Evolutionary conservation across 2,329 filamentous ascomycete genomes (phyloP).

Genomic region (Fusarium equiseti): DNA sequence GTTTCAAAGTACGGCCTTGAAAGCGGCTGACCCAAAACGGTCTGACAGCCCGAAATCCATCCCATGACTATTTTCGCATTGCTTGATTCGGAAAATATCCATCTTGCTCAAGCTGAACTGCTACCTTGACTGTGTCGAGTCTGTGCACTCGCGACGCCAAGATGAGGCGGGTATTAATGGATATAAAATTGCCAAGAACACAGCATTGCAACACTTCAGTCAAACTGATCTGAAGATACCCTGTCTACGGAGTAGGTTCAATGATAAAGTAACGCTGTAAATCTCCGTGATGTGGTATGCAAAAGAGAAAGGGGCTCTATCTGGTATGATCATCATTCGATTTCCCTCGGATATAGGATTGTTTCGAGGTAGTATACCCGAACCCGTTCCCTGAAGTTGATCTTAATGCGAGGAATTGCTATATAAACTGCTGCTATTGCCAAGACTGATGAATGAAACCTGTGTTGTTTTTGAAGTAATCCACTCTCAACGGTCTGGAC

Average conservation of each 20-base stretch:
- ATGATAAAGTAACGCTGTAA: not conserved
- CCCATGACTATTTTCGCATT: conserved; percentile 1
- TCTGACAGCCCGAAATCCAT: not conserved
- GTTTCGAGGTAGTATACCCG: conserved; percentile 20
- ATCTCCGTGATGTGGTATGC: not conserved
- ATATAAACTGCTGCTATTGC: conserved; percentile 8
- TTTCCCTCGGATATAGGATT: conserved; percentile 17
- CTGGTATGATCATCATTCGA: conserved; percentile 15
- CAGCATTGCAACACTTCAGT: not conserved
- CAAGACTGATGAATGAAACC: conserved; percentile 30
- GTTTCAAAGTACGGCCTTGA: not conserved
- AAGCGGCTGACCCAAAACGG: not conserved
- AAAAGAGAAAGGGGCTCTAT: not conserved
- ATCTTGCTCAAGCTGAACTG: not conserved
- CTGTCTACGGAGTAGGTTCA: too few species aligned
- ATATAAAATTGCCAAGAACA: not conserved
- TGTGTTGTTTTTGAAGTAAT: conserved; percentile 35
- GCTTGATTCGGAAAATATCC: conserved; percentile 4
- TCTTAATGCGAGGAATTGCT: conserved; percentile 1
- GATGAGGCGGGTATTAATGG: not conserved
- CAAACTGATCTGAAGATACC: too few species aligned
- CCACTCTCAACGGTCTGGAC: conserved; percentile 17
- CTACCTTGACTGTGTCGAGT: conserved; percentile 12
- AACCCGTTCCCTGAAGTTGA: conserved; percentile 8
- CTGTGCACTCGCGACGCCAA: conserved; percentile 1